Evolutionary conservation across 1,284 basidiomycete species (phyloP).

Genomic region (Rhodotorula sp.): DNA sequence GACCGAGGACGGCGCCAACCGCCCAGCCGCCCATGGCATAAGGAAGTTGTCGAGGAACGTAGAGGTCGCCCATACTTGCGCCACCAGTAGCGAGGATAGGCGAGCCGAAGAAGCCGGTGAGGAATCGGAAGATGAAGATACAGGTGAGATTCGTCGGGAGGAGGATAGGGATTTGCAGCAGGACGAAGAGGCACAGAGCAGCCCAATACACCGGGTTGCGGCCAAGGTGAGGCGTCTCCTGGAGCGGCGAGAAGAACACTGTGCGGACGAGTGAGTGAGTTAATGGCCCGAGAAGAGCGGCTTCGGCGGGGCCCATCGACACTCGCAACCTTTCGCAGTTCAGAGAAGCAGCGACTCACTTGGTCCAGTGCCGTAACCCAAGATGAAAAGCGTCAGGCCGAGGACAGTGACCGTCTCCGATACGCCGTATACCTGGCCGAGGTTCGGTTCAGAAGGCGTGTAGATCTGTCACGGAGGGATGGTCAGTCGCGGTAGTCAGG

Average conservation of each 20-base stretch:
- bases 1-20: slow-evolving; percentile 30
- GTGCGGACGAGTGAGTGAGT: slow-evolving; percentile 43
- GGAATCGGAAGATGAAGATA: slow-evolving; percentile 41
- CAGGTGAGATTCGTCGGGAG: slow-evolving; percentile 39
- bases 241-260: slow-evolving; percentile 34
- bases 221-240: slow-evolving; percentile 48
- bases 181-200: slow-evolving; percentile 33
- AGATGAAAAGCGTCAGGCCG: slow-evolving; percentile 41
- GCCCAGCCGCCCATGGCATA: slow-evolving; percentile 24
- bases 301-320: no score
- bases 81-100: slow-evolving; percentile 47
- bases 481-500: not conserved
- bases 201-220: slow-evolving; percentile 43
- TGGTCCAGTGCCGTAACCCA: slow-evolving; percentile 35
- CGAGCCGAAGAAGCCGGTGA: slow-evolving; percentile 45
- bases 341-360: no score
- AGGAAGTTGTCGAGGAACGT: slow-evolving; percentile 10
- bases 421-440: slow-evolving; percentile 39
- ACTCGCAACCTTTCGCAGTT: no score
- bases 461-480: slow-evolving; percentile 38
- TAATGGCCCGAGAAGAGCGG: not conserved
- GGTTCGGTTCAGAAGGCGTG: slow-evolving; percentile 29
- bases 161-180: slow-evolving; percentile 37
- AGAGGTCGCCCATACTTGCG: slow-evolving; percentile 45
- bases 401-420: slow-evolving; percentile 33